Evolutionary conservation across 192 early-diverging fungal genomes (phyloP).

Genomic region (Gaertneriomyces sp.): DNA sequence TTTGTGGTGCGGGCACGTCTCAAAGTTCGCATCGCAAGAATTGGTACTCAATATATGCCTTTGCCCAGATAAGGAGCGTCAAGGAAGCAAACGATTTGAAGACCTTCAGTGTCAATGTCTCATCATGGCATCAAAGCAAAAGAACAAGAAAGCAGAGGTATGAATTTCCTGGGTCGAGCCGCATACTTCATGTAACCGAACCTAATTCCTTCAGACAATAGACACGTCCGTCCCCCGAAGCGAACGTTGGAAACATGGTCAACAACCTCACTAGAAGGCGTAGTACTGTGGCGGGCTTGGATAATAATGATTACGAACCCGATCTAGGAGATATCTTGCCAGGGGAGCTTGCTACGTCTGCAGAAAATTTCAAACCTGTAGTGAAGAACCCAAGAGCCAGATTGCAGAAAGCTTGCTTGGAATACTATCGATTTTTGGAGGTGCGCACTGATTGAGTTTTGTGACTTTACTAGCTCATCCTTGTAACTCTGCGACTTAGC

Average conservation of each 20-base stretch:
- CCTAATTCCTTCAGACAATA: too few species aligned
- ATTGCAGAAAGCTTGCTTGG: conserved; percentile 29
- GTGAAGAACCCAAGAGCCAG: conserved; percentile 23
- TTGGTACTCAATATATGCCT: background rate
- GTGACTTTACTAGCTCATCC: background rate
- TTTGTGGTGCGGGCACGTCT: background rate
- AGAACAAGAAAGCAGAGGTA: background rate
- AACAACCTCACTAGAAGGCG: too few species aligned
- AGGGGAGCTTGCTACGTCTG: background rate
- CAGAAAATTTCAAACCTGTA: conserved; percentile 18
- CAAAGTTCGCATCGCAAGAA: background rate
- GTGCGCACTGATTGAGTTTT: background rate
- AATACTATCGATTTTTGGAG: conserved; percentile 32
- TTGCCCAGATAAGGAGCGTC: conserved; percentile 13
- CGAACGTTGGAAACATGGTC: too few species aligned
- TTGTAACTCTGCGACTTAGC: conserved; percentile 13
- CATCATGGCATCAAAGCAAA: conserved; percentile 10
- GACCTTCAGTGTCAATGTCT: conserved; percentile 22
- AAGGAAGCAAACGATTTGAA: conserved; percentile 6
- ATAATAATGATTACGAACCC: too few species aligned
- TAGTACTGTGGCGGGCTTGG: too few species aligned
- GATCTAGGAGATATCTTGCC: too few species aligned
- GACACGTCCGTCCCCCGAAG: too few species aligned
- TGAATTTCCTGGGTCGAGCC: too few species aligned
- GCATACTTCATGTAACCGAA: too few species aligned